Base-by-base conservation (phyloP, 495 filamentous ascomycete genomes). In the Saxophila tyrrhenica region DNA sequence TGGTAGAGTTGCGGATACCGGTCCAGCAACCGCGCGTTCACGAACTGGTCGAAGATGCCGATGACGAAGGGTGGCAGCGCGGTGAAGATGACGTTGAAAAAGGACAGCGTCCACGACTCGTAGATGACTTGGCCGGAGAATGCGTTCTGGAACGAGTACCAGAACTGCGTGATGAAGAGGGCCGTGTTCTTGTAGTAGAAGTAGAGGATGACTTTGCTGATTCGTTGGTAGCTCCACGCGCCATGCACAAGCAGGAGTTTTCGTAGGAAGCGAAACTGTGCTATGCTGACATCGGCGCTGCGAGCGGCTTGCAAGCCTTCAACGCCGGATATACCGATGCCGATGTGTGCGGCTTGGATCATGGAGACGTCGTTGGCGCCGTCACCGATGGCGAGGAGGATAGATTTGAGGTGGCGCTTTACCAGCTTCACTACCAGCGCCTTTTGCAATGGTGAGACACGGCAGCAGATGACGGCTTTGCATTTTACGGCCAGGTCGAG, bases 151-250 rank as follows among this genome's bases (percentile, higher is more conserved):
- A 99, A 99, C 19, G 88, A 86, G 67, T 94, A 98, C 91, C 94
- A 99, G 68, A 99, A 99, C 67, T 99, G 94, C 62, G 94, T 99
- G 83, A 97, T 92, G 71, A 95, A 97, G 42, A 99, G 74, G 2
- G 89, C 84, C 60, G 97, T 95, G 71, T 99, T 99, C 75, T 99
- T 99, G 75, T 99, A 99, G 67, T 95, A 99, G 1, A 92, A 97
- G 69, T 96, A 99, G 42, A 99, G 69, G 60, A 99, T 97, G 29
- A 92, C 86, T 67, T 91, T 94, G 76, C 84, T 88, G 63, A 99
- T 87, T 39, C 94, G 87, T 61, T 96, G 90, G 64, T 99, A 99
- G 64, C 85, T 91, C 94, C 94, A 99, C 10, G 91, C 82, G 45
- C 94, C 94, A 64, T 99, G 94, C 10, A 99, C 94, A 38, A 99